These are phyloP conservation scores for Kwoniella botswanensis DNA, from an alignment of 768 basidiomycete genomes.

Conservation along the genomic window DNA sequence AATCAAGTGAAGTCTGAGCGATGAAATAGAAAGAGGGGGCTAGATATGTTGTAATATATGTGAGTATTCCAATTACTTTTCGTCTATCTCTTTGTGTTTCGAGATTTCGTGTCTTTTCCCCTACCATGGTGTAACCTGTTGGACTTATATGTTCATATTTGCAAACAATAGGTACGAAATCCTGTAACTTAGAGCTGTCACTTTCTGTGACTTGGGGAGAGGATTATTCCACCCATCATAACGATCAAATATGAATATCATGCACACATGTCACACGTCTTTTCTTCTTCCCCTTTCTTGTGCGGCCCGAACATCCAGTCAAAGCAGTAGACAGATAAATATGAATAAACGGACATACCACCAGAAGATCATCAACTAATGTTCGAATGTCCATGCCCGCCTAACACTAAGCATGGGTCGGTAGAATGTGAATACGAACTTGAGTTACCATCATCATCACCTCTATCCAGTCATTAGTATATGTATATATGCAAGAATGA, in stretches of 20 bases:
- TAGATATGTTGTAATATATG: background rate
- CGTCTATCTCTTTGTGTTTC: background rate
- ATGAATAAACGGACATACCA: background rate
- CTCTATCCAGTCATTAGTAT: too few species aligned
- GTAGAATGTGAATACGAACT: too few species aligned
- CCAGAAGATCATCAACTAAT: background rate
- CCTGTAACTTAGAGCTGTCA: background rate
- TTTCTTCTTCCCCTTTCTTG: background rate
- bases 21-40: too few species aligned
- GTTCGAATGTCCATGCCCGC: too few species aligned
- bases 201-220: too few species aligned
- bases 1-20: background rate
- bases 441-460: too few species aligned
- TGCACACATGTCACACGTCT: background rate
- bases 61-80: background rate
- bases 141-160: background rate
- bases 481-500: background rate
- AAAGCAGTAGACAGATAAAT: background rate
- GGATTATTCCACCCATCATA: background rate
- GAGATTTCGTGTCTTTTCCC: background rate
- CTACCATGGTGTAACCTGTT: background rate
- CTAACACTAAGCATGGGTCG: too few species aligned
- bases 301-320: too few species aligned
- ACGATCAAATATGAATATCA: background rate
- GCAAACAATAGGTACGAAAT: background rate